These are phyloP conservation scores for Stephania yunnanensis DNA, from an alignment of 164 flowering plant genomes.

Conservation along the genomic window DNA sequence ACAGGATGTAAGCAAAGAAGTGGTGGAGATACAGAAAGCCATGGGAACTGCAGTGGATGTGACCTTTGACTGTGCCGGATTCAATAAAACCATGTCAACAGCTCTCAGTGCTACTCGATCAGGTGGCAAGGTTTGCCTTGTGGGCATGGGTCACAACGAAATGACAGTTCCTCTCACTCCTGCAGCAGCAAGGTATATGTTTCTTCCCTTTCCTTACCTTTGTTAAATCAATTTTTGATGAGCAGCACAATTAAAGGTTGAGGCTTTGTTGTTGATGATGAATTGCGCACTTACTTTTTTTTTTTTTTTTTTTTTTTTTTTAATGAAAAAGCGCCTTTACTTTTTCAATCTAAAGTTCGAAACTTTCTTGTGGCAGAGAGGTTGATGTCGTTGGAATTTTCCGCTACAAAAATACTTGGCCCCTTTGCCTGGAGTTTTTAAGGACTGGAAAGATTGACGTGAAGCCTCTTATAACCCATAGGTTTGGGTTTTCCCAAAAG, in stretches of 20 bases:
- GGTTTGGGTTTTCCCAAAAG: constrained; percentile 85
- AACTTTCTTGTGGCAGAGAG: constrained; percentile 43
- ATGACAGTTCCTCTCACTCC: constrained; percentile 81
- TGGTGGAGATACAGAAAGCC: constrained; percentile 43
- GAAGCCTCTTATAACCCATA: constrained; percentile 94
- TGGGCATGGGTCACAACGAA: constrained; percentile 77
- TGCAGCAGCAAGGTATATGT: constrained; percentile 72
- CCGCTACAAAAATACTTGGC: constrained; percentile 97
- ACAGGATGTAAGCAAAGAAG: constrained; percentile 64
- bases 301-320: no score
- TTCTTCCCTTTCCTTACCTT: constrained; percentile 1
- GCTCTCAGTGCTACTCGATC: constrained; percentile 67
- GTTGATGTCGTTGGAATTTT: constrained; percentile 81
- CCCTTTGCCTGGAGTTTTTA: constrained; percentile 81
- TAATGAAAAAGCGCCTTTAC: not conserved
- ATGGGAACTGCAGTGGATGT: constrained; percentile 64
- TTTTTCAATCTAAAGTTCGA: not conserved
- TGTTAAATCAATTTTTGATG: not conserved
- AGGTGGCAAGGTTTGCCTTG: constrained; percentile 93
- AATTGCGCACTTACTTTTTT: not conserved
- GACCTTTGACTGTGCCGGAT: constrained; percentile 83
- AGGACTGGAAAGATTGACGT: constrained; percentile 89
- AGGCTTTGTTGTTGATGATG: not conserved
- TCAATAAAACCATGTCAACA: constrained; percentile 77
- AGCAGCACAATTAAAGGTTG: not conserved